These are phyloP conservation scores for Moricandia arvensis DNA, from an alignment of 345 rosid species.

Conservation along the genomic window DNA sequence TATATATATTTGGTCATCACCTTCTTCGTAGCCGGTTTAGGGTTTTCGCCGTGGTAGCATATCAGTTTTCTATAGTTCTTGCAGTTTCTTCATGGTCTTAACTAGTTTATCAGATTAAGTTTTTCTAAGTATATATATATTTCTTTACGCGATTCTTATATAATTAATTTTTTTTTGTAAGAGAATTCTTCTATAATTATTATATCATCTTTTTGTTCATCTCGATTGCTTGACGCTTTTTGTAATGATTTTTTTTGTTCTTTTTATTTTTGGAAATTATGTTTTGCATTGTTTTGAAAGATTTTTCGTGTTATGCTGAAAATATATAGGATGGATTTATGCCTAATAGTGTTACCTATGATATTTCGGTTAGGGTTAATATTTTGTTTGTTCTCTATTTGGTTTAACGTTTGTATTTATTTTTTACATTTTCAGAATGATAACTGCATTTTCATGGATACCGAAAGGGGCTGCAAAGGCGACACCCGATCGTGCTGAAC, in stretches of 20 bases:
- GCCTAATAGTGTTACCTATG: not conserved
- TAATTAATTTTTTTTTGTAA: too few relatives aligned
- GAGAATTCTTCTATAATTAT: too few relatives aligned
- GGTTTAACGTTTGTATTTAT: not conserved
- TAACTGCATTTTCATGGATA: slow-evolving; percentile 77
- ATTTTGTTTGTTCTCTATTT: not conserved
- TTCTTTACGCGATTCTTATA: not conserved
- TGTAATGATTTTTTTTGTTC: not conserved
- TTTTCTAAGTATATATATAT: not conserved
- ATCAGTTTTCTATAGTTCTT: not conserved
- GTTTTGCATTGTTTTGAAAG: not conserved
- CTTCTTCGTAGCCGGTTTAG: not conserved
- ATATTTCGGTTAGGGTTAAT: not conserved
- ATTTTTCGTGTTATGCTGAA: not conserved
- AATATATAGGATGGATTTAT: not conserved
- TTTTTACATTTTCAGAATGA: slow-evolving; percentile 47
- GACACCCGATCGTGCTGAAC: slow-evolving; percentile 61
- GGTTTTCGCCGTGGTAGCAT: not conserved
- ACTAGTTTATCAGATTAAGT: not conserved
- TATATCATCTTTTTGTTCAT: not conserved
- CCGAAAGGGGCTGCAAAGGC: slow-evolving; percentile 78
- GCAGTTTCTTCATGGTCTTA: not conserved
- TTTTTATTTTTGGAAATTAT: not conserved
- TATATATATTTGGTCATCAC: not conserved
- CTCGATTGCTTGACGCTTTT: not conserved